Base-by-base conservation (phyloP, 306 rosid species). In the Sindora glabra region DNA sequence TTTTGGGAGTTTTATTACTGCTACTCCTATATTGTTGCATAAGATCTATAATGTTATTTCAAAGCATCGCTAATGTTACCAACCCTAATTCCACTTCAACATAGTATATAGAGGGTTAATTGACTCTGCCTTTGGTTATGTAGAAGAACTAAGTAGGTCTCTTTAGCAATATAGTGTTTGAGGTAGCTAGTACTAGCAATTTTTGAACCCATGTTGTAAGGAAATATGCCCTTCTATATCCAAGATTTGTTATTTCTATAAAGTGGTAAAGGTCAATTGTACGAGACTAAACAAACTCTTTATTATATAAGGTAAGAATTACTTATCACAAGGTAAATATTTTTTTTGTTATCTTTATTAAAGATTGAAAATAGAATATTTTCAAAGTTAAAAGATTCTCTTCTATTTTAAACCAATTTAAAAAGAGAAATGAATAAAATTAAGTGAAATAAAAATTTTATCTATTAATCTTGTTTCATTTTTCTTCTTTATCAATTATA, bases 181-280 rank as follows among this genome's bases (percentile, higher is more conserved):
- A 92, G 87, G 75, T 92, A 96, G 81, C 96, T 92, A 38, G 96
- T 92, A 27, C 96, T 95, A 10, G 95, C 96, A 58, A 92, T 96
- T 81, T 88, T 88, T 16, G 95, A 71, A 73, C 96, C 99, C 0
- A 95, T 92, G 74, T 96, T 92, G 41, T 92, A 92, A 0, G 96
- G 95, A 79, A 92, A 92, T 75, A 82, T 3, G 99, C 99, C 67
- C 99, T 85, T 77, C 99, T 77, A 72, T 94, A 86, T 36, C 81
- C 99, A 76, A 86, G 59, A 76, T 86, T 75, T 27, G 89, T 85
- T 26, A 73, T 76, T 70, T 86, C 99, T 44, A 92, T 89, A 27
- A 95, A 86, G 66, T 88, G 89, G 76, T 92, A 94, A n/a, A n/a
- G n/a, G n/a, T n/a, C n/a, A n/a, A n/a, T n/a, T n/a, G n/a, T n/a